Conservation (phyloP, 2,329 filamentous ascomycete genomes). For the Beauveria asiatica region DNA sequence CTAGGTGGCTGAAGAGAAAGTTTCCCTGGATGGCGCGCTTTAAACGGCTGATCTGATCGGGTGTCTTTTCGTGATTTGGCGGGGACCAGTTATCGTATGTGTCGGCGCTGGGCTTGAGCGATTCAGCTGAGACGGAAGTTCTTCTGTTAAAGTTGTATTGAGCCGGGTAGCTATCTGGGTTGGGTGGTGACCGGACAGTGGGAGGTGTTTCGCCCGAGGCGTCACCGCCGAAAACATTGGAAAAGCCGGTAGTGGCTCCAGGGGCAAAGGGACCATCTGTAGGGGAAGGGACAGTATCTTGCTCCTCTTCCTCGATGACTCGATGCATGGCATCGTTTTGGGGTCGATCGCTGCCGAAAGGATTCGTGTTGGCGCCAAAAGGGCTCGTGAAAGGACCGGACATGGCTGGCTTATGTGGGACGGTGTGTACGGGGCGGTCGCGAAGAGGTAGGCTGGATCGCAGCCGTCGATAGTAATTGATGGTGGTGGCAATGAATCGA, state of each 20-base stretch:
- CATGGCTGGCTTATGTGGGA: constrained; percentile 36
- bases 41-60: constrained; percentile 72
- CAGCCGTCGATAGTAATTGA: not conserved
- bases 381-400: constrained; percentile 72
- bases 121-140: constrained; percentile 95
- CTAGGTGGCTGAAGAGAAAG: constrained; percentile 88
- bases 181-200: constrained; percentile 40
- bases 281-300: constrained; percentile 66
- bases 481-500: not conserved
- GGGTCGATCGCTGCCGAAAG: constrained; percentile 52
- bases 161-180: constrained; percentile 67
- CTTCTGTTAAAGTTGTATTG: constrained; percentile 92
- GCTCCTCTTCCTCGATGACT: constrained; percentile 78
- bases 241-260: constrained; percentile 37
- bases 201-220: constrained; percentile 38
- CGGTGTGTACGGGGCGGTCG: not conserved
- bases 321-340: constrained; percentile 33
- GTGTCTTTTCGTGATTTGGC: constrained; percentile 73
- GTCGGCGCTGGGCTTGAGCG: constrained; percentile 78
- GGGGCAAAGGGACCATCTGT: constrained; percentile 50
- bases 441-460: not conserved
- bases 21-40: constrained; percentile 77
- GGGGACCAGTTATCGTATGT: constrained; percentile 85
- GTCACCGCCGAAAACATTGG: constrained; percentile 46
- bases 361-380: constrained; percentile 59